Conservation (phyloP, 352 stramenopile species). For the Phytophthora europaea region DNA sequence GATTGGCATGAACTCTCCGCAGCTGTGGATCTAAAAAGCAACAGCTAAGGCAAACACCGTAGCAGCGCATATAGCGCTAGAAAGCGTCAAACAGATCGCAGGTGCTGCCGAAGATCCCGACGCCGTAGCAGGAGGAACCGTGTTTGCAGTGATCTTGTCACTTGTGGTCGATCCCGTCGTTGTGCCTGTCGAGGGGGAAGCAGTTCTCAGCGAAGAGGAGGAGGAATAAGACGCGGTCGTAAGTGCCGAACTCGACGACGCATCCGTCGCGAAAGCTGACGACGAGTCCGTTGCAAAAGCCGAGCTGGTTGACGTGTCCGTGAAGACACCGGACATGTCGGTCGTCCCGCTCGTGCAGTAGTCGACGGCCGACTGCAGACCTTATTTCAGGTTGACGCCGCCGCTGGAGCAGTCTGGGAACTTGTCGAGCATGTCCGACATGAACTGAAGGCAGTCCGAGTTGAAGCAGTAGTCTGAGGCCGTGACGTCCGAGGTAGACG, state of each 20-base stretch:
- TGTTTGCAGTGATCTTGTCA: conserved; percentile 23
- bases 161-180: conserved; percentile 8
- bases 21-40: conserved; percentile 3
- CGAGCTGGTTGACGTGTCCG: conserved; percentile 12
- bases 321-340: conserved; percentile 19
- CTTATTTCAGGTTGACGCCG: conserved; percentile 35
- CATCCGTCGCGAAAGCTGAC: neutral
- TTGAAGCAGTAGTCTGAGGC: conserved; percentile 22
- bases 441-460: conserved; percentile 31
- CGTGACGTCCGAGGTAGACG: conserved; percentile 4
- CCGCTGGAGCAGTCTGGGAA: conserved; percentile 37
- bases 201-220: neutral
- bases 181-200: neutral
- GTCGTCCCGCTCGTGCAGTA: conserved; percentile 27
- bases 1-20: neutral
- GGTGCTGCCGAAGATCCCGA: conserved; percentile 17
- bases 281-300: too few species aligned
- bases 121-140: conserved; percentile 1
- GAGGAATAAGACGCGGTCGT: neutral
- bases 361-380: conserved; percentile 20
- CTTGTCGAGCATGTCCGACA: conserved; percentile 19
- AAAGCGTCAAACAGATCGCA: neutral
- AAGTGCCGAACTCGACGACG: conserved; percentile 8
- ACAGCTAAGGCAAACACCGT: conserved; percentile 5
- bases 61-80: conserved; percentile 4